phyloP scores from a whole-genome alignment of 176 grass and related monocot species.

The Pontederia crassipes region DNA sequence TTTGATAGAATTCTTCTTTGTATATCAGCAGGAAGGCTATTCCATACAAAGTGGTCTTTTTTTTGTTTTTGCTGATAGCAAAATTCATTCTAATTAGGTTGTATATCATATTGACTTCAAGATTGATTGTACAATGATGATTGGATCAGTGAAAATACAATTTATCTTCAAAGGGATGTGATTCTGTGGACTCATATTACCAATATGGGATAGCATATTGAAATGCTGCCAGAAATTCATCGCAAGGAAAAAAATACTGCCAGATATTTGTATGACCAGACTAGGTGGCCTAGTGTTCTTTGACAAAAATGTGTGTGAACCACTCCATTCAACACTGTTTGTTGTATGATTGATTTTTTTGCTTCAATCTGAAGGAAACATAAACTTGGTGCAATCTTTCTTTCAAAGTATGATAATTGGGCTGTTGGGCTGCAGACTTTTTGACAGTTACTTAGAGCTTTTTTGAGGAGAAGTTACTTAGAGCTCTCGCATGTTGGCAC shows the following conservation, averaged over 20 bases:
- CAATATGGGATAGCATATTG: neutral
- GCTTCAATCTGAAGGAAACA: neutral
- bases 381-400: neutral
- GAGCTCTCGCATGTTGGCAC: too few relatives aligned
- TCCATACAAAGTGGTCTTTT: neutral
- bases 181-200: neutral
- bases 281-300: too few relatives aligned
- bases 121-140: constrained; percentile 5
- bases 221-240: neutral
- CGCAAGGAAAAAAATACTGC: too few relatives aligned
- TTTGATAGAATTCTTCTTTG: neutral
- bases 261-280: too few relatives aligned
- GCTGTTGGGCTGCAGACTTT: too few relatives aligned
- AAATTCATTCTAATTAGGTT: neutral
- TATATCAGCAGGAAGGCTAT: constrained; percentile 1
- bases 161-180: neutral
- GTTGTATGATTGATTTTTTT: neutral
- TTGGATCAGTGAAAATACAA: neutral
- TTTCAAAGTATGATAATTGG: too few relatives aligned
- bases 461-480: too few relatives aligned
- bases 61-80: neutral
- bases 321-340: neutral
- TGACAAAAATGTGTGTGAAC: too few relatives aligned
- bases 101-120: neutral
- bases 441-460: too few relatives aligned